These are phyloP conservation scores for Hypoxylon sp. DNA, from an alignment of 2,329 filamentous ascomycete genomes.

Conservation along the genomic window DNA sequence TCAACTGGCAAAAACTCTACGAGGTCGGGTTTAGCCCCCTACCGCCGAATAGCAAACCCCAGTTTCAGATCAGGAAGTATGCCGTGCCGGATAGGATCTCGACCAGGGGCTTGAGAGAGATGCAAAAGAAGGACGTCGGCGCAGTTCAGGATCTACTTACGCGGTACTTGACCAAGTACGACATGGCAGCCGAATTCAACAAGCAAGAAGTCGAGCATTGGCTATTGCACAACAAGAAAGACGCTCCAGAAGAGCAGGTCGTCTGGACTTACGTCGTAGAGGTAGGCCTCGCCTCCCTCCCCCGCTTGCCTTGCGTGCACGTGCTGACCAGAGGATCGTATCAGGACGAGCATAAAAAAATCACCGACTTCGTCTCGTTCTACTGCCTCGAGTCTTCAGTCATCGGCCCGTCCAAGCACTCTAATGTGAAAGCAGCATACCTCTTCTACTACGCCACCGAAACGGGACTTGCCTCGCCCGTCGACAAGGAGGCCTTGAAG, in stretches of 20 bases:
- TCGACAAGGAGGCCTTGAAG: slow-evolving; percentile 69
- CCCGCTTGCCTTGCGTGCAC: background rate
- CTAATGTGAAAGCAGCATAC: slow-evolving; percentile 86
- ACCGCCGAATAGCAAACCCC: slow-evolving; percentile 81
- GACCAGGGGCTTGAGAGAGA: slow-evolving; percentile 78
- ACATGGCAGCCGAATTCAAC: slow-evolving; percentile 83
- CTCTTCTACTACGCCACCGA: slow-evolving; percentile 97
- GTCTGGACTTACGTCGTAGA: slow-evolving; percentile 95
- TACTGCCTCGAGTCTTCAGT: slow-evolving; percentile 94
- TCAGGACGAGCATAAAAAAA: slow-evolving; percentile 72
- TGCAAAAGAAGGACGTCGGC: slow-evolving; percentile 81
- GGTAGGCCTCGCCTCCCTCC: slow-evolving; percentile 51
- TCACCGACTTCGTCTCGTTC: slow-evolving; percentile 97
- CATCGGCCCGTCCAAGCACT: slow-evolving; percentile 81
- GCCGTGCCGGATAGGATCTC: slow-evolving; percentile 77
- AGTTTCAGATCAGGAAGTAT: slow-evolving; percentile 86
- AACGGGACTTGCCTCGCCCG: slow-evolving; percentile 68
- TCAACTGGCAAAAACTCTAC: slow-evolving; percentile 96
- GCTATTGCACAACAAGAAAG: slow-evolving; percentile 74
- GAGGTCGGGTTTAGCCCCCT: slow-evolving; percentile 94
- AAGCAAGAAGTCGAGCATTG: slow-evolving; percentile 87
- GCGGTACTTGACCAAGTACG: slow-evolving; percentile 80
- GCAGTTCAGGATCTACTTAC: slow-evolving; percentile 77
- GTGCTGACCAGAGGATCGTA: slow-evolving; percentile 28
- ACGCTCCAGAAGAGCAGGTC: slow-evolving; percentile 74